phyloP scores from a whole-genome alignment of 2,329 filamentous ascomycete genomes.

The Penicillium italicum region DNA sequence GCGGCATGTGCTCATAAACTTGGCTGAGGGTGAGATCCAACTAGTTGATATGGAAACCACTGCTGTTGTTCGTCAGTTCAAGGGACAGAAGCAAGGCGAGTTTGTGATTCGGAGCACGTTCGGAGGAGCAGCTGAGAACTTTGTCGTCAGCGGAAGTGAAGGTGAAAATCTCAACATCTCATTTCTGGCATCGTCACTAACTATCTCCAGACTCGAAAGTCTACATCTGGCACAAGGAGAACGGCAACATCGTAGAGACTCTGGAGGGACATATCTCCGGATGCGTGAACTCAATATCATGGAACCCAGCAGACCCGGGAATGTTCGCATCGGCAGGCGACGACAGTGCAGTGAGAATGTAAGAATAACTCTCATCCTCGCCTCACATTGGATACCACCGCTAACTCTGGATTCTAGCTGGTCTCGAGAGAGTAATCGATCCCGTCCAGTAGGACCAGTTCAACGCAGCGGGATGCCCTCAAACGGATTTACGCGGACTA shows the following conservation, averaged over 20 bases:
- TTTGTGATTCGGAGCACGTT: slow-evolving; percentile 80
- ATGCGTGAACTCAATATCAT: slow-evolving; percentile 80
- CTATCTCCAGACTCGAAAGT: slow-evolving; percentile 58
- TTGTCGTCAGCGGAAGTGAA: slow-evolving; percentile 88
- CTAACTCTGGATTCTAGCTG: slow-evolving; percentile 27
- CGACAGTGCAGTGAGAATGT: slow-evolving; percentile 82
- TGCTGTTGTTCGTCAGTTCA: slow-evolving; percentile 68
- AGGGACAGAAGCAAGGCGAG: slow-evolving; percentile 69
- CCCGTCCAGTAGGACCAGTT: slow-evolving; percentile 21
- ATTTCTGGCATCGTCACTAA: slow-evolving; percentile 17
- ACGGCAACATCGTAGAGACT: slow-evolving; percentile 69
- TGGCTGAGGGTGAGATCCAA: slow-evolving; percentile 70
- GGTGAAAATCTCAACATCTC: slow-evolving; percentile 49
- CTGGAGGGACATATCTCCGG: slow-evolving; percentile 70
- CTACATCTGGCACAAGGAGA: slow-evolving; percentile 87
- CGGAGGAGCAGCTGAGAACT: slow-evolving; percentile 87
- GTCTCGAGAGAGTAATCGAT: slow-evolving; percentile 35
- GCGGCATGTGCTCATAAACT: slow-evolving; percentile 76
- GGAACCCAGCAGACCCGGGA: slow-evolving; percentile 77
- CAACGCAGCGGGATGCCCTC: slow-evolving; percentile 31
- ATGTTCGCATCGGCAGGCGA: slow-evolving; percentile 92
- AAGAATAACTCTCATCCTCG: slow-evolving; percentile 40
- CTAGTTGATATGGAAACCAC: slow-evolving; percentile 73
- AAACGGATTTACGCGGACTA: slow-evolving; percentile 39
- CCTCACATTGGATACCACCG: not conserved